These are phyloP conservation scores for Ceratobasidium sp. DNA, from an alignment of 1,284 basidiomycete species.

Conservation along the genomic window DNA sequence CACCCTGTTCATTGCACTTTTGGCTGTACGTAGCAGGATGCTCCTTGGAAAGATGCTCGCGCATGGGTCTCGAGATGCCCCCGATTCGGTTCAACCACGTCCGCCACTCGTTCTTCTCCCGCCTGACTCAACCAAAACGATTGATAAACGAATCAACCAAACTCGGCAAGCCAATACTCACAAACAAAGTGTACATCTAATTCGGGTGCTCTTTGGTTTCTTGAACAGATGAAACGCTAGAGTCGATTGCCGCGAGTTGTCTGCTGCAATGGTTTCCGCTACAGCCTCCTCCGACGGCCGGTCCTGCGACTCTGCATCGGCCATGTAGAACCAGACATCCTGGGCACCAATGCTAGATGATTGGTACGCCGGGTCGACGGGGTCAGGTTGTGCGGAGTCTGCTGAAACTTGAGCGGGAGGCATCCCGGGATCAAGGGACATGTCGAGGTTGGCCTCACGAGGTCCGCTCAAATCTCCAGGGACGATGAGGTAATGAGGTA, in stretches of 20 bases:
- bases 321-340: constrained; percentile 40
- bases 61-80: constrained; percentile 13
- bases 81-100: constrained; percentile 34
- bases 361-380: background rate
- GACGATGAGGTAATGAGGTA: background rate
- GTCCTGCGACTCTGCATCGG: constrained; percentile 11
- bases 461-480: constrained; percentile 17
- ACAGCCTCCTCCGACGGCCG: constrained; percentile 17
- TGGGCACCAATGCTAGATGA: constrained; percentile 16
- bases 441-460: constrained; percentile 26
- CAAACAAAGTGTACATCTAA: constrained; percentile 36
- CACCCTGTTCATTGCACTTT: constrained; percentile 23
- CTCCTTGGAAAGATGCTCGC: constrained; percentile 20
- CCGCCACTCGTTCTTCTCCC: constrained; percentile 35
- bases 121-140: background rate
- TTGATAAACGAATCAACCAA: background rate
- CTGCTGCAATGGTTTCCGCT: background rate
- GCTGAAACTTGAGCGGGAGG: constrained; percentile 26
- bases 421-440: constrained; percentile 28
- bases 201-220: constrained; percentile 22
- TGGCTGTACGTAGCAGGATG: constrained; percentile 18
- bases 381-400: background rate
- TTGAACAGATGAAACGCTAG: constrained; percentile 12
- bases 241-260: constrained; percentile 20
- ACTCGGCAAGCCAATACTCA: background rate